Percentiles rank a stretch among this genome's conserved stretches.
phyloP scores from a whole-genome alignment of 805 yeast species.

The Sugiyamaella boreocaroliniensis region DNA sequence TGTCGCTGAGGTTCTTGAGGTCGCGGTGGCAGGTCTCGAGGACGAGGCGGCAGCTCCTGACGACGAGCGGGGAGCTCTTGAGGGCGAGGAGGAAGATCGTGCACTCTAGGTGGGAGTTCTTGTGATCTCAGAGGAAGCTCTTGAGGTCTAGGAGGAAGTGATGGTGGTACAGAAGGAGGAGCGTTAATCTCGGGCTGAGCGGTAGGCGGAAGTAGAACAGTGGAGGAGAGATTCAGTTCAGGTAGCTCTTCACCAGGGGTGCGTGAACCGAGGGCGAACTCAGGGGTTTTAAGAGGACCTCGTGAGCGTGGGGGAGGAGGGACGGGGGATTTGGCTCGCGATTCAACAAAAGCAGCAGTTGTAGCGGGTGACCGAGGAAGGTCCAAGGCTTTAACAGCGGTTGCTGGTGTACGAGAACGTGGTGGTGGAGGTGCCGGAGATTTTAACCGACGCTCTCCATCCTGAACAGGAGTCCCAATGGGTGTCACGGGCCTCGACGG shows the following conservation, averaged over 20 bases:
- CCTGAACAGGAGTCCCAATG: not conserved
- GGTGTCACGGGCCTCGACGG: conserved; percentile 5
- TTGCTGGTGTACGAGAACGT: not conserved
- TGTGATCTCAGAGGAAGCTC: not conserved
- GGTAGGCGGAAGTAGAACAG: not conserved
- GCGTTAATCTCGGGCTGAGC: not conserved
- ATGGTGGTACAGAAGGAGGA: conserved; percentile 1
- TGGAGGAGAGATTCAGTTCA: not conserved
- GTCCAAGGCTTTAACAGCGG: not conserved
- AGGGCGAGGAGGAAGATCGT: not conserved
- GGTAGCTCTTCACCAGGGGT: not conserved
- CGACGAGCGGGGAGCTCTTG: not conserved
- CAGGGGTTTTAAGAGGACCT: not conserved
- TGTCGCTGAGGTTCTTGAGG: not conserved
- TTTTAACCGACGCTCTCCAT: not conserved
- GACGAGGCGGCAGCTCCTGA: not conserved
- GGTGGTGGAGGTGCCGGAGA: conserved; percentile 5
- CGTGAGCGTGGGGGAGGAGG: not conserved
- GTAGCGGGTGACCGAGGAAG: not conserved
- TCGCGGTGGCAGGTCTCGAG: not conserved
- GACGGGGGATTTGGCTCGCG: not conserved
- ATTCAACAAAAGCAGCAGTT: not conserved
- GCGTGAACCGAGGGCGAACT: not conserved
- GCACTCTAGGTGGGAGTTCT: not conserved
- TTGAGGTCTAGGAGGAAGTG: not conserved